Evolutionary conservation across 306 rosid genomes (phyloP).

Genomic region (Heteromeles arbutifolia): DNA sequence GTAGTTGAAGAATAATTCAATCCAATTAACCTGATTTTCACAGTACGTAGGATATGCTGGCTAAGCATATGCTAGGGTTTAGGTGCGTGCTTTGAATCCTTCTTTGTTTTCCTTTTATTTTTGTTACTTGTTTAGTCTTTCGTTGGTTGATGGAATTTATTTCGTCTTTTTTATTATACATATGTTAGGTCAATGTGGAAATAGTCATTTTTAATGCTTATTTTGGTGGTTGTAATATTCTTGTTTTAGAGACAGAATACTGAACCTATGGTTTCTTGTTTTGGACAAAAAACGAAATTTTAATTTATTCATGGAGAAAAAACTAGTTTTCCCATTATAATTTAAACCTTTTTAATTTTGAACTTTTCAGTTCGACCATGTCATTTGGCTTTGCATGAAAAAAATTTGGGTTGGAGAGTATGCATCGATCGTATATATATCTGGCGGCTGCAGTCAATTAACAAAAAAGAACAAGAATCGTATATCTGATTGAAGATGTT

Average conservation of each 20-base stretch:
- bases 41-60: not conserved
- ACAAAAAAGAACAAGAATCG: no score
- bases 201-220: not conserved
- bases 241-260: no score
- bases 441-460: not conserved
- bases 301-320: not conserved
- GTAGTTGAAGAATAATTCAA: not conserved
- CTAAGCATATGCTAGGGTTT: not conserved
- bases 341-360: no score
- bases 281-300: not conserved
- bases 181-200: not conserved
- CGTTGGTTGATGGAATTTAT: not conserved
- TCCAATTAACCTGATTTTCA: not conserved
- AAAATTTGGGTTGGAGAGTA: not conserved
- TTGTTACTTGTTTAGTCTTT: not conserved
- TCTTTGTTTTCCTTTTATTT: not conserved
- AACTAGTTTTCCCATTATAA: no score
- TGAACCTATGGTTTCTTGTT: not conserved
- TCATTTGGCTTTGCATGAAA: not conserved
- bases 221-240: no score
- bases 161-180: not conserved
- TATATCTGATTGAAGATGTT: not conserved
- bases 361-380: no score
- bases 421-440: no score
- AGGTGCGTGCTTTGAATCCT: not conserved